phyloP scores from a whole-genome alignment of 108 stramenopile species.

The Bacterosira constricta region DNA sequence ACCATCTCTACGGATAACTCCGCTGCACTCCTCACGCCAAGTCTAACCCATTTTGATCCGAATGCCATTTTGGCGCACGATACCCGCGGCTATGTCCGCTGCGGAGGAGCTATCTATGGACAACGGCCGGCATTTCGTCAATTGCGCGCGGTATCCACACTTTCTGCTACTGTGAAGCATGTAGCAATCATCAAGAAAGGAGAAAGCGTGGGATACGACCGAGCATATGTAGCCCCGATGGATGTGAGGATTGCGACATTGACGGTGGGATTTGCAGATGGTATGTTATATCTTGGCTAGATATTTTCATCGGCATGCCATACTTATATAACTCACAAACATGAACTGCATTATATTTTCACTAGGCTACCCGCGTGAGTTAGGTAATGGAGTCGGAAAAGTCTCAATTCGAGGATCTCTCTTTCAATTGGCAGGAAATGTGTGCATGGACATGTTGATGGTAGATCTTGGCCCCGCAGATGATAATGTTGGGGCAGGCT shows the following conservation, averaged over 20 bases:
- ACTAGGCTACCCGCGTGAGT: constrained; percentile 75
- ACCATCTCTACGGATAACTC: constrained; percentile 66
- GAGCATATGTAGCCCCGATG: constrained; percentile 60
- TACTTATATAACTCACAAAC: too few species aligned
- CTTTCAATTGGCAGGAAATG: constrained; percentile 77
- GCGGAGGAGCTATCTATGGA: constrained; percentile 75
- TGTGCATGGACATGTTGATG: constrained; percentile 89
- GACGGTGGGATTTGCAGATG: constrained; percentile 81
- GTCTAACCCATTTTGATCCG: constrained; percentile 65
- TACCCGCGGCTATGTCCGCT: constrained; percentile 64
- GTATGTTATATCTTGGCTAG: too few species aligned
- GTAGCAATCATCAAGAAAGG: constrained; percentile 62
- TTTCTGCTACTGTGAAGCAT: constrained; percentile 67
- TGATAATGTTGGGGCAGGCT: constrained; percentile 45
- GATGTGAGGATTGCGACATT: constrained; percentile 70
- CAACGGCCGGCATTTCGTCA: constrained; percentile 69
- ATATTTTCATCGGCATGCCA: too few species aligned
- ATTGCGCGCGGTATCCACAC: constrained; percentile 58
- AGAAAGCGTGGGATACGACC: constrained; percentile 79
- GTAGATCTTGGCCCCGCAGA: constrained; percentile 63
- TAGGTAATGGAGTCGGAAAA: constrained; percentile 63
- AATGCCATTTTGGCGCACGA: constrained; percentile 57
- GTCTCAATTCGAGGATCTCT: constrained; percentile 59
- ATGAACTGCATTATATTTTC: too few species aligned
- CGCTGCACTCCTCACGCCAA: constrained; percentile 59